Conservation (phyloP, 164 flowering plant species). For the Vitis labrusca region DNA sequence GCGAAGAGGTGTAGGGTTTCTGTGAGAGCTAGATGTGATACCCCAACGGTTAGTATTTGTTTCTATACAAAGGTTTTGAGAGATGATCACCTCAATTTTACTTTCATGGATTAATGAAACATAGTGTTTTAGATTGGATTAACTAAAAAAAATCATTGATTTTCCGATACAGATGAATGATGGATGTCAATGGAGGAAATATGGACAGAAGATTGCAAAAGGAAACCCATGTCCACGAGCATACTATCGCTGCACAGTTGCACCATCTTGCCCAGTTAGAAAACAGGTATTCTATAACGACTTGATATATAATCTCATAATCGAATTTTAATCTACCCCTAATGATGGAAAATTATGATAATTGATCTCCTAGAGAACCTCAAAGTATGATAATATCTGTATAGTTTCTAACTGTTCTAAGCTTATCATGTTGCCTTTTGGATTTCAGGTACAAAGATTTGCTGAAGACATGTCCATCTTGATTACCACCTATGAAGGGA, state of each 20-base stretch:
- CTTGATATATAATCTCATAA: too few species aligned
- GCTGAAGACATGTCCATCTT: slow-evolving; percentile 13
- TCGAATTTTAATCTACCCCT: too few species aligned
- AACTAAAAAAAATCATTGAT: background rate
- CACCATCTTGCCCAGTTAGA: slow-evolving; percentile 37
- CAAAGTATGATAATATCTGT: too few species aligned
- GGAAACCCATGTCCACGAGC: slow-evolving; percentile 48
- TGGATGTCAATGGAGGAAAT: slow-evolving; percentile 47
- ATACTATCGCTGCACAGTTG: slow-evolving; percentile 38
- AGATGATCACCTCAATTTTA: too few species aligned
- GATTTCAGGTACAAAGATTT: slow-evolving; percentile 16
- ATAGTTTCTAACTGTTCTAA: too few species aligned
- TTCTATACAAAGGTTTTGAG: too few species aligned
- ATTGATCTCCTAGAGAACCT: too few species aligned
- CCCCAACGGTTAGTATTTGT: slow-evolving; percentile 54
- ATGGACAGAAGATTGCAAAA: slow-evolving; percentile 41
- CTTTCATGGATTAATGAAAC: too few species aligned
- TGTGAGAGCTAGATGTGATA: slow-evolving; percentile 66
- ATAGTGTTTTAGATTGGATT: too few species aligned
- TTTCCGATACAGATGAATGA: slow-evolving; percentile 19
- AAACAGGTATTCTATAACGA: slow-evolving; percentile 24
- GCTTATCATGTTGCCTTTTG: too few species aligned
- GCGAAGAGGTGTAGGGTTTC: slow-evolving; percentile 67
- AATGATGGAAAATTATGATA: too few species aligned
- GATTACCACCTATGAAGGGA: slow-evolving; percentile 19